Base-by-base conservation (phyloP, 169 alveolate species). In the Fabrea salina region DNA sequence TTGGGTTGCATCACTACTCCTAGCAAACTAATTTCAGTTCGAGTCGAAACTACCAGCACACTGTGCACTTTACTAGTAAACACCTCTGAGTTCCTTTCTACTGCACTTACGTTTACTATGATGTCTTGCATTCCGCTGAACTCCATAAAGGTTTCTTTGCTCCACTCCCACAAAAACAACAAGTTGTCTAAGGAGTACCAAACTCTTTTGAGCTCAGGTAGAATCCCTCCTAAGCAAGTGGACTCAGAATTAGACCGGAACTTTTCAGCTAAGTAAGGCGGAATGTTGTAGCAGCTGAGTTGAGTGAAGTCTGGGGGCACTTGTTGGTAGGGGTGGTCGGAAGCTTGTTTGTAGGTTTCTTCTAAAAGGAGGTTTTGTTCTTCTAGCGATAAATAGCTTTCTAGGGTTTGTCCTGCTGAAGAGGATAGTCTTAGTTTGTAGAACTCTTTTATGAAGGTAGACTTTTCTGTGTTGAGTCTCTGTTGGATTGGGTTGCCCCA, bases 61-160 rank as follows among this genome's bases (percentile, higher is more conserved):
- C 19, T 41, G n/a, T 16, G 13, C 22, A 68, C 61, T 8, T 30
- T 37, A 68, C 44, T 68, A 0, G 78, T 68, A 4, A 68, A 68
- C 16, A 68, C n/a, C 32, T 68, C 78, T 41, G 25, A 13, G 78
- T 68, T 68, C 44, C 35, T 68, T 19, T 57, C 64, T n/a, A 47
- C 19, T 8, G 44, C 13, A 7, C 39, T 13, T 13, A 68, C 78
- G 8, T 30, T 19, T 41, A 47, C 30, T 8, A 68, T 32, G 16
- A 43, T 16, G 11, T 68, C 78, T 11, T 68, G 27, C 13, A 43
- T 11, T 19, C n/a, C 64, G 7, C 50, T 19, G 37, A 43, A 44
- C 66, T 68, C 66, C 16, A 44, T 43, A 30, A 68, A n/a, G 1
- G 44, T 43, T 11, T 47, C 35, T 30, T 43, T 22, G 7, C 30